These are phyloP conservation scores for Prunus yedoensis DNA, from an alignment of 331 rosid genomes.

Conservation along the genomic window DNA sequence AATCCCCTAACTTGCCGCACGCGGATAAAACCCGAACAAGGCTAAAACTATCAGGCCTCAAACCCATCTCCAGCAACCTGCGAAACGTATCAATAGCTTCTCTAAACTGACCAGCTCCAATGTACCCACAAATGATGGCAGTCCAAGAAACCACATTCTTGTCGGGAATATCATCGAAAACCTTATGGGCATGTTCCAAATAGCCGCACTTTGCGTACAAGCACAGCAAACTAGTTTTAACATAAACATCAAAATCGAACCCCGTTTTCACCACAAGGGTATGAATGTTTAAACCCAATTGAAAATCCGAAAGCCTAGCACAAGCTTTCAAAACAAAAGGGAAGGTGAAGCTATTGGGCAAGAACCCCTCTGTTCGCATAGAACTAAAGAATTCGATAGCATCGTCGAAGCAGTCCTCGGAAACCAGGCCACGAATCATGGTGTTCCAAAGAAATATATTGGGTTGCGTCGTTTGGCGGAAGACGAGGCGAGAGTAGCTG, in stretches of 20 bases:
- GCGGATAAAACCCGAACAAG: constrained; percentile 56
- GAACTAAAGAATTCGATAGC: constrained; percentile 36
- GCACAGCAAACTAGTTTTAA: constrained; percentile 50
- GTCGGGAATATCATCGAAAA: constrained; percentile 55
- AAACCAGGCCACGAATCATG: constrained; percentile 57
- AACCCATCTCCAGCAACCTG: constrained; percentile 50
- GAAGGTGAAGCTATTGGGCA: constrained; percentile 57
- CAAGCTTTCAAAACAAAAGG: constrained; percentile 67
- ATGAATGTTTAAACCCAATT: constrained; percentile 43
- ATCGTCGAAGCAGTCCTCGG: constrained; percentile 35
- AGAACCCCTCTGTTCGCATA: constrained; percentile 35
- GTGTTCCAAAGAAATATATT: constrained; percentile 56
- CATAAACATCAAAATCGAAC: constrained; percentile 56
- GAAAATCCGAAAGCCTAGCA: constrained; percentile 39
- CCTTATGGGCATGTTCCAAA: constrained; percentile 44
- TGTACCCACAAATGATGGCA: constrained; percentile 58
- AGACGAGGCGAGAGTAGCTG: constrained; percentile 41
- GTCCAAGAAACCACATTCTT: constrained; percentile 73
- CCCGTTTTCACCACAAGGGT: constrained; percentile 53
- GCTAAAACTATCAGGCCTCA: constrained; percentile 60
- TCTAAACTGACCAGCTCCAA: constrained; percentile 31
- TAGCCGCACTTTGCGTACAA: constrained; percentile 48
- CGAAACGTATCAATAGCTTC: constrained; percentile 54
- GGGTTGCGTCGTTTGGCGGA: constrained; percentile 37
- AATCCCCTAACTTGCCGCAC: constrained; percentile 52